These are phyloP conservation scores for Cerrena zonata DNA, from an alignment of 1,284 basidiomycete genomes.

Conservation along the genomic window DNA sequence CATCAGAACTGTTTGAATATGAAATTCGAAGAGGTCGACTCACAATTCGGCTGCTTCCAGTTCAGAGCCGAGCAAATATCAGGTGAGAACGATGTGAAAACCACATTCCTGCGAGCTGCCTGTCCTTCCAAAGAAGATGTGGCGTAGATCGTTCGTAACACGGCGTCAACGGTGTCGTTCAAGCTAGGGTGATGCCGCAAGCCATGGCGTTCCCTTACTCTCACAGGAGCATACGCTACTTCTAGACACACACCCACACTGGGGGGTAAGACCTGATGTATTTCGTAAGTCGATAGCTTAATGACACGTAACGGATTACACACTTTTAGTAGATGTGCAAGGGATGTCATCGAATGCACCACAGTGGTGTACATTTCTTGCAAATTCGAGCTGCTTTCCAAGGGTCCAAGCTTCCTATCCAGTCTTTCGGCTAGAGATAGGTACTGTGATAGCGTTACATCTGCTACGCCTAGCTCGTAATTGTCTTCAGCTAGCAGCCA, in stretches of 20 bases:
- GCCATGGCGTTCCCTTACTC: slow-evolving; percentile 37
- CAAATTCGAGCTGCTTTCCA: slow-evolving; percentile 29
- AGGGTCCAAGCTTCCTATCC: slow-evolving; percentile 38
- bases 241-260: slow-evolving; percentile 77
- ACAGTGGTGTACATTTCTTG: slow-evolving; percentile 56
- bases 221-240: slow-evolving; percentile 60
- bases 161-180: slow-evolving; percentile 77
- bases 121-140: slow-evolving; percentile 47
- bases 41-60: slow-evolving; percentile 99
- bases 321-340: slow-evolving; percentile 71
- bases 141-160: slow-evolving; percentile 78
- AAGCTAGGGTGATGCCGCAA: slow-evolving; percentile 57
- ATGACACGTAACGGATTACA: not conserved
- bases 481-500: slow-evolving; percentile 69
- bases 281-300: not conserved
- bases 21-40: slow-evolving; percentile 10
- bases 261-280: slow-evolving; percentile 48
- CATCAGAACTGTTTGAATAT: not conserved
- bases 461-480: slow-evolving; percentile 77
- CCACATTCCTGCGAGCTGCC: slow-evolving; percentile 63
- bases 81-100: slow-evolving; percentile 85
- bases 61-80: slow-evolving; percentile 86
- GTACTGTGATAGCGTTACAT: slow-evolving; percentile 81
- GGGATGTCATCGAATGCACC: slow-evolving; percentile 57
- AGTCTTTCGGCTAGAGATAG: slow-evolving; percentile 53